Conservation (phyloP, 2,329 filamentous ascomycete genomes). For the Plenodomus tracheiphilus region DNA sequence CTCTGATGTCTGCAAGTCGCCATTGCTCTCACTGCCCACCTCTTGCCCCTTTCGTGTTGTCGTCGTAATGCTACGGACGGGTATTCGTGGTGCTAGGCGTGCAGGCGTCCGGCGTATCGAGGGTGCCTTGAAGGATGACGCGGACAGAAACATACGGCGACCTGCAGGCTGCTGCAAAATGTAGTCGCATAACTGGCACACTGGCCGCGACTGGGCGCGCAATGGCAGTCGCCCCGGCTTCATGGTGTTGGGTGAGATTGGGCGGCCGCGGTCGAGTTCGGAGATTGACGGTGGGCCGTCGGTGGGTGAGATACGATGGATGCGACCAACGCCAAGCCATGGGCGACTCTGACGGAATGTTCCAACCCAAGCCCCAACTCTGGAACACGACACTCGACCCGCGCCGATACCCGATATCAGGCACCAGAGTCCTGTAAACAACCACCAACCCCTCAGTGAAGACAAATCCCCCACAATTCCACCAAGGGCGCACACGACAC, state of each 20-base stretch:
- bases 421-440: conserved; percentile 16
- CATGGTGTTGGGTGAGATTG: conserved; percentile 21
- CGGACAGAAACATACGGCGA: conserved; percentile 33
- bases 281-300: conserved; percentile 23
- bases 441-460: conserved; percentile 1
- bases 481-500: conserved; percentile 20
- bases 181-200: conserved; percentile 42
- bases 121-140: conserved; percentile 28
- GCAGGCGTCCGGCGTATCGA: conserved; percentile 27
- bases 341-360: conserved; percentile 9
- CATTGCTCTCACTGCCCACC: conserved; percentile 7
- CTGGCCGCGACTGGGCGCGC: conserved; percentile 32
- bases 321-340: conserved; percentile 4
- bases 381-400: conserved; percentile 22
- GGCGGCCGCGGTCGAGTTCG: conserved; percentile 17
- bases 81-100: conserved; percentile 18
- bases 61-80: conserved; percentile 26
- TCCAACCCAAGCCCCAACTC: conserved; percentile 12
- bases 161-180: conserved; percentile 31
- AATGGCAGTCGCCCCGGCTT: conserved; percentile 31
- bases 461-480: background rate
- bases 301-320: conserved; percentile 13
- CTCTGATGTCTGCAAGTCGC: conserved; percentile 18
- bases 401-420: conserved; percentile 18
- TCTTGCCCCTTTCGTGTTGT: conserved; percentile 16